Percentiles rank a stretch among this genome's conserved stretches.
These are phyloP conservation scores for Colletotrichum endophyticum DNA, from an alignment of 2,329 filamentous ascomycete species.

Conservation along the genomic window DNA sequence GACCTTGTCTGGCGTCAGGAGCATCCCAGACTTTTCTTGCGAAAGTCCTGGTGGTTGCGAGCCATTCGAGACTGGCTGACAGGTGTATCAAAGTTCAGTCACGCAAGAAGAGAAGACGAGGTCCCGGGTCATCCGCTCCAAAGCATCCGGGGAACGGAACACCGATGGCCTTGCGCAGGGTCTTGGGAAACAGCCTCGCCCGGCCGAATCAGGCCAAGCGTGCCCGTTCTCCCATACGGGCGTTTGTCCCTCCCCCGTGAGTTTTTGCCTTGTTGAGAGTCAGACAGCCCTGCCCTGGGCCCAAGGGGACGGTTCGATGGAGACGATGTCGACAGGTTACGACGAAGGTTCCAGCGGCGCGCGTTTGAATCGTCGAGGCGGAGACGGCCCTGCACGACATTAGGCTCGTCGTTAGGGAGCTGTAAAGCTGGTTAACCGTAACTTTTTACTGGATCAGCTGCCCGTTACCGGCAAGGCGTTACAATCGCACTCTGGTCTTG, in stretches of 20 bases:
- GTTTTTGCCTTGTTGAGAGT: background rate
- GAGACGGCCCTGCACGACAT: background rate
- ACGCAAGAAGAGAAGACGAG: background rate
- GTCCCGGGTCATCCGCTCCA: background rate
- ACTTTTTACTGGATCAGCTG: background rate
- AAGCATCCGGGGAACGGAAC: background rate
- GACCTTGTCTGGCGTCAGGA: background rate
- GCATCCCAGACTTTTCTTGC: background rate
- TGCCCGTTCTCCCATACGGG: background rate
- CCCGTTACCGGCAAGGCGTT: background rate
- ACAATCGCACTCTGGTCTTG: background rate
- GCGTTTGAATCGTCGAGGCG: background rate
- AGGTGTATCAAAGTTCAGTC: background rate
- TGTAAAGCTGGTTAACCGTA: background rate
- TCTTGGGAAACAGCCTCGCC: background rate
- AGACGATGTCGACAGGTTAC: background rate
- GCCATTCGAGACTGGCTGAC: background rate
- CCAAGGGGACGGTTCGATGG: background rate
- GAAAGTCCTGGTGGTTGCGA: background rate
- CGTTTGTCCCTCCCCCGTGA: background rate
- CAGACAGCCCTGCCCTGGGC: background rate
- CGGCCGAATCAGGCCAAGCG: background rate
- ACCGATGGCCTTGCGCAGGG: background rate
- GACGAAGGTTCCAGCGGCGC: background rate
- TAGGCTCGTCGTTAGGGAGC: background rate